Evolutionary conservation across 768 basidiomycete genomes (phyloP), one percentile per base, ranked within the genome.

Genomic region (Suillus weaverae): DNA sequence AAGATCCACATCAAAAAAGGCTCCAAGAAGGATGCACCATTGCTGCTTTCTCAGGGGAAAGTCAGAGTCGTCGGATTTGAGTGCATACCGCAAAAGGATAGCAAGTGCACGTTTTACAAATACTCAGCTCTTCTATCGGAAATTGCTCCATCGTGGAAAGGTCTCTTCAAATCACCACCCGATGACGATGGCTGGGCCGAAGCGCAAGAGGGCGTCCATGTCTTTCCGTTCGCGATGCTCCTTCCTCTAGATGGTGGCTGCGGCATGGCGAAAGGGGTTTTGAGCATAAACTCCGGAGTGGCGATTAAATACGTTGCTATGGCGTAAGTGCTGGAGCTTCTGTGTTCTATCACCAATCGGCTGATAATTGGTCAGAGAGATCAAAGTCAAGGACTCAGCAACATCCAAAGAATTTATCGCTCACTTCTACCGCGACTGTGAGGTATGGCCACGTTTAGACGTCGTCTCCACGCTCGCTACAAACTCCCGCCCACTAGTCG

Each of bases 1-100:
- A 85, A 88, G 57, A 77, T 96, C 46, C 81, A 81, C 38, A 83
- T 97, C 22, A 81, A 82, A 60, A 81, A 84, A 55, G 82, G 83
- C 33, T 71, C 80, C 35, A 85, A 81, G 73, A 86, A 86, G 68
- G 85, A 85, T 63, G 73, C 82, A 2, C 79, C 85, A n/a, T 72
- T 94, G 4, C 78, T 87, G 68, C 75, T 97, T 16, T 87, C 87
- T 44, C 87, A 83, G 43, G 92, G 88, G 5, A 96, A 94, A 79
- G 75, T 96, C 38, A 82, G 94, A 64, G 81, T 95, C 26, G 83
- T 96, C 61, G 94, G 95, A 5, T 95, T 94, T 73, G 95, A 97
- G 78, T 87, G 85, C 50, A 81, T 87, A 50, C 79, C 84, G 0
- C 79, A 82, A 54, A 79, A 84, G 62, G 81, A 83, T 32, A 81